Conservation (phyloP, 768 basidiomycete species). For the Hygrocybe punicea region DNA sequence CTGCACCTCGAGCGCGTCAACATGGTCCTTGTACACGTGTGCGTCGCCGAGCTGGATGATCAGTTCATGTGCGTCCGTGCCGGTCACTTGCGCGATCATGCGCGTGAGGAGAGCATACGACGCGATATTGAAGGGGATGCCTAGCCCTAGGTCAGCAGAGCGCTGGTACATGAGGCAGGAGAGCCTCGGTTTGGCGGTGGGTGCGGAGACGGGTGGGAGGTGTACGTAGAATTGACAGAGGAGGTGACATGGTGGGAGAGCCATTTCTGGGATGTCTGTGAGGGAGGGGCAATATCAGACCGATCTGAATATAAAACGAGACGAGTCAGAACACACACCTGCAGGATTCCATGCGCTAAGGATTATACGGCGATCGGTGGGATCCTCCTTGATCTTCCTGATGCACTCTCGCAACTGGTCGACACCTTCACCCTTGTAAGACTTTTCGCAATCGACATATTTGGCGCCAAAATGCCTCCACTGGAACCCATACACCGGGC, state of each 20-base stretch:
- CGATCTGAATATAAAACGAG: too few relatives aligned
- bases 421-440: slow-evolving; percentile 81
- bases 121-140: slow-evolving; percentile 98
- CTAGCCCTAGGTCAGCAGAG: slow-evolving; percentile 94
- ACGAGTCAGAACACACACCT: slow-evolving; percentile 52
- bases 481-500: slow-evolving; percentile 96
- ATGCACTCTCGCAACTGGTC: slow-evolving; percentile 92
- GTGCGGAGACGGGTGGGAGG: slow-evolving; percentile 53
- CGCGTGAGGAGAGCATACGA: slow-evolving; percentile 97
- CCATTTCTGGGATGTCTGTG: slow-evolving; percentile 89
- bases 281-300: too few relatives aligned
- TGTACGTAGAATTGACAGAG: slow-evolving; percentile 99
- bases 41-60: slow-evolving; percentile 97
- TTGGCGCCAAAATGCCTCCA: slow-evolving; percentile 93
- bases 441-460: slow-evolving; percentile 68
- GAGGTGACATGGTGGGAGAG: slow-evolving; percentile 97
- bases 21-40: slow-evolving; percentile 91
- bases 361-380: slow-evolving; percentile 91
- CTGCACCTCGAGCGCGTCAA: slow-evolving; percentile 81
- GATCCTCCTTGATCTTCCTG: slow-evolving; percentile 86
- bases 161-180: slow-evolving; percentile 98
- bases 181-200: slow-evolving; percentile 60
- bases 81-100: slow-evolving; percentile 93
- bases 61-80: slow-evolving; percentile 82
- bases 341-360: slow-evolving; percentile 97